Evolutionary conservation across 371 early-diverging fungal genomes (phyloP).

Genomic region (Dichotomocladium elegans): DNA sequence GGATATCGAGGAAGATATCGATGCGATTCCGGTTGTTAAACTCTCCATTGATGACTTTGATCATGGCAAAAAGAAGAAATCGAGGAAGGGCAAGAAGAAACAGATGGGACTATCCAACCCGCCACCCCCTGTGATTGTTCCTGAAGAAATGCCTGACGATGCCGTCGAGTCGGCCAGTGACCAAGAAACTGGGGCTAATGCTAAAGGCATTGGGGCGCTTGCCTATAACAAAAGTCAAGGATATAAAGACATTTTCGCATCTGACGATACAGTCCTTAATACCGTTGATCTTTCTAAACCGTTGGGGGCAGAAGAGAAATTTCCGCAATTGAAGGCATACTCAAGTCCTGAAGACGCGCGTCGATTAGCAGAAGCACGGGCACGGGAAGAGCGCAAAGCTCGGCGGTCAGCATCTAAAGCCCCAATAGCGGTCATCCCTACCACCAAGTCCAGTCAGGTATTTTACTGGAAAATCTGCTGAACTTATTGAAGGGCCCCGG

Average conservation of each 20-base stretch:
- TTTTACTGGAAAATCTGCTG: no score
- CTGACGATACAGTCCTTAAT: conserved; percentile 35
- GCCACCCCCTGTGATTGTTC: conserved; percentile 52
- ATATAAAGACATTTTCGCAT: conserved; percentile 40
- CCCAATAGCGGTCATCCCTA: no score
- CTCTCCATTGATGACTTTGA: conserved; percentile 62
- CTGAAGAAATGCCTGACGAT: conserved; percentile 68
- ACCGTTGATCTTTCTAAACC: conserved; percentile 61
- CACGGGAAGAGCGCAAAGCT: conserved; percentile 29
- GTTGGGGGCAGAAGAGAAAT: conserved; percentile 55
- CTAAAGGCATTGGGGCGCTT: not conserved
- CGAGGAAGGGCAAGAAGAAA: conserved; percentile 21
- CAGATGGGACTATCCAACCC: conserved; percentile 25
- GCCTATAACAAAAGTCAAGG: conserved; percentile 21
- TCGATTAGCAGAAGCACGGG: conserved; percentile 50
- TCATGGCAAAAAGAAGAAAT: conserved; percentile 18
- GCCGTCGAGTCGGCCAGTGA: conserved; percentile 52
- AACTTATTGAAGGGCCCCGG: no score
- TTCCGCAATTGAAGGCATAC: conserved; percentile 59
- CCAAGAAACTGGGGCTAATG: conserved; percentile 14
- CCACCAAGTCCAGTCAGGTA: no score
- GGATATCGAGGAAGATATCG: conserved; percentile 62
- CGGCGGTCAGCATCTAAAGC: no score
- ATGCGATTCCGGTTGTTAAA: conserved; percentile 79
- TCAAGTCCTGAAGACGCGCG: conserved; percentile 61